These are phyloP conservation scores for Fennellomyces sp. DNA, from an alignment of 371 early-diverging fungal species.

Conservation along the genomic window DNA sequence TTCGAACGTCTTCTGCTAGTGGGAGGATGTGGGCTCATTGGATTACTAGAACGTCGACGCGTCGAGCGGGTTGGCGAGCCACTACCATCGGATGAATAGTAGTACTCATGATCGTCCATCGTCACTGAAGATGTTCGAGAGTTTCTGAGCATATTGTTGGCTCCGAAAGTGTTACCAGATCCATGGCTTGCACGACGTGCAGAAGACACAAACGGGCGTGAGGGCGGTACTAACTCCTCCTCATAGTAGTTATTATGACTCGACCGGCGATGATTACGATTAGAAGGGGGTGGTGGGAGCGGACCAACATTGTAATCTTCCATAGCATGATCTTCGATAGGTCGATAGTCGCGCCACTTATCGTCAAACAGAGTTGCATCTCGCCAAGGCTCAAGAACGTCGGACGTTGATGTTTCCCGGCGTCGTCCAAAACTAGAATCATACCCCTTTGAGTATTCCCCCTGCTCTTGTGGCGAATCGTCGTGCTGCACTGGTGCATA, in stretches of 20 bases:
- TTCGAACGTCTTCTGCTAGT: slow-evolving; percentile 4
- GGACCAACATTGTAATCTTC: slow-evolving; percentile 3
- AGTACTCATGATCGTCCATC: slow-evolving; percentile 7
- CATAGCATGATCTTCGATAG: slow-evolving; percentile 1
- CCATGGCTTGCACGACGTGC: slow-evolving; percentile 16
- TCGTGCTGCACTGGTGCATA: not conserved
- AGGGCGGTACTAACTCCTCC: slow-evolving; percentile 14
- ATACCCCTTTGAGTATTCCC: too few species aligned
- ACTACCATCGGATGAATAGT: slow-evolving; percentile 6
- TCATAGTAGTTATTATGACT: slow-evolving; percentile 5
- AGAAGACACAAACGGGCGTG: slow-evolving; percentile 13
- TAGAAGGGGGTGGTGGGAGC: slow-evolving; percentile 8
- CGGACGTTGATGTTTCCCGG: not conserved
- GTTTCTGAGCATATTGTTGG: slow-evolving; percentile 14
- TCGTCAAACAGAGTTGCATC: slow-evolving; percentile 12
- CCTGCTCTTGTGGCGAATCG: not conserved
- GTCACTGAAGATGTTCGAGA: slow-evolving; percentile 17
- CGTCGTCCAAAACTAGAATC: not conserved
- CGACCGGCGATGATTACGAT: not conserved
- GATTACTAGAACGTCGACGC: slow-evolving; percentile 1
- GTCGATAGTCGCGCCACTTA: slow-evolving; percentile 9
- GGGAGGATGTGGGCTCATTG: not conserved
- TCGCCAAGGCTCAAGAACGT: slow-evolving; percentile 19
- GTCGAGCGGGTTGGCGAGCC: slow-evolving; percentile 9
- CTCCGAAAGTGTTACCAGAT: slow-evolving; percentile 26